These are phyloP conservation scores for Sisymbrium irio DNA, from an alignment of 345 rosid species.

Conservation along the genomic window DNA sequence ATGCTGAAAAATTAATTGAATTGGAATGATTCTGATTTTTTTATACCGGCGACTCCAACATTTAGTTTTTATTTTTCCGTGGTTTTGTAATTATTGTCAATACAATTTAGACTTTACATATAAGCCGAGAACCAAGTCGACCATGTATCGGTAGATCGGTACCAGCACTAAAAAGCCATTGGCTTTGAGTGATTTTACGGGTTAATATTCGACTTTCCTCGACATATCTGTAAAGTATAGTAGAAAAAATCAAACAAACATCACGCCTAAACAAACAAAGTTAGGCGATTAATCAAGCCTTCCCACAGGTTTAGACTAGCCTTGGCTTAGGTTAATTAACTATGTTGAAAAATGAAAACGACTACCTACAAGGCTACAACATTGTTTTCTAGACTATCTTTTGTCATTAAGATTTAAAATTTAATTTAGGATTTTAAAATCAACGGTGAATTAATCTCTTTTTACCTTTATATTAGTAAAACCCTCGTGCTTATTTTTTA, in stretches of 20 bases:
- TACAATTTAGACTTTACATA: neutral
- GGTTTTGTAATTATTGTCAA: neutral
- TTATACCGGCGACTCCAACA: neutral
- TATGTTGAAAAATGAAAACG: neutral
- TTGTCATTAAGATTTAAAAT: neutral
- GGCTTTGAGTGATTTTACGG: too few species aligned
- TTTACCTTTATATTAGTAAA: too few species aligned
- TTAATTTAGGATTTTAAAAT: neutral
- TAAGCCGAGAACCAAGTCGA: neutral
- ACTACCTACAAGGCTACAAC: neutral
- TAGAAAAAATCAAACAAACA: neutral
- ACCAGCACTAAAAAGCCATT: neutral
- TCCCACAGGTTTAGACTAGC: constrained; percentile 10
- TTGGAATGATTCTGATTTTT: neutral
- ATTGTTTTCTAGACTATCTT: neutral
- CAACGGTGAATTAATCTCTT: neutral
- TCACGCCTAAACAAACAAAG: constrained; percentile 4
- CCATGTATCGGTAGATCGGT: neutral
- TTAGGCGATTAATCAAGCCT: neutral
- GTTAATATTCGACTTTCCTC: neutral
- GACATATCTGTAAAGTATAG: neutral
- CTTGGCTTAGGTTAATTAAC: neutral
- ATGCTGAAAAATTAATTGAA: neutral
- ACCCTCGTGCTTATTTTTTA: too few species aligned
- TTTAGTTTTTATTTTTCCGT: neutral